Percentiles rank a stretch among this genome's conserved stretches.
phyloP scores from a whole-genome alignment of 1,284 basidiomycete genomes.

The Rhizoctonia solani region DNA sequence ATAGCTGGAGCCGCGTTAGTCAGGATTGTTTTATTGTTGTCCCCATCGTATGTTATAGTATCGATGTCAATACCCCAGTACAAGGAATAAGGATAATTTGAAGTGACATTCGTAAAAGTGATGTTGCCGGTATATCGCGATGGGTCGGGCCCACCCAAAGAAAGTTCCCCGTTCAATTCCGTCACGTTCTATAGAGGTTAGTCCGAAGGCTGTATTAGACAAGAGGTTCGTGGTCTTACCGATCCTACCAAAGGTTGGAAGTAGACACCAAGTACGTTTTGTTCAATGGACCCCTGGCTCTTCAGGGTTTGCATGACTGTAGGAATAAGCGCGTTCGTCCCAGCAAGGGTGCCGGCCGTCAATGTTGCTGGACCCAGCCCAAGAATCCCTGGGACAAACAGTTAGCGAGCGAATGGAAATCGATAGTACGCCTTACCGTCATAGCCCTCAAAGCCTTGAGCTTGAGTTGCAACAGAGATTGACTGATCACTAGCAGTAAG shows the following conservation, averaged over 20 bases:
- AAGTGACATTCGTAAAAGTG: slow-evolving; percentile 30
- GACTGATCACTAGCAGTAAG: slow-evolving; percentile 14
- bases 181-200: slow-evolving; percentile 8
- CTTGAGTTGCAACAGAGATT: slow-evolving; percentile 21
- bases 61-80: slow-evolving; percentile 34
- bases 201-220: slow-evolving; percentile 19
- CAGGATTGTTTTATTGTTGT: not conserved
- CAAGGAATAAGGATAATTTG: slow-evolving; percentile 21
- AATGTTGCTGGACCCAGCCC: slow-evolving; percentile 33
- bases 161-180: slow-evolving; percentile 36
- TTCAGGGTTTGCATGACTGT: slow-evolving; percentile 32
- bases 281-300: not conserved
- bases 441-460: slow-evolving; percentile 17
- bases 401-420: not conserved
- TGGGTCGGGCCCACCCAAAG: slow-evolving; percentile 35
- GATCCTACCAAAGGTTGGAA: too few relatives aligned
- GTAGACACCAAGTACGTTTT: slow-evolving; percentile 37
- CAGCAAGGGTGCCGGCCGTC: slow-evolving; percentile 32
- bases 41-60: slow-evolving; percentile 7
- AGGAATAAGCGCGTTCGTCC: slow-evolving; percentile 23
- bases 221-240: too few relatives aligned
- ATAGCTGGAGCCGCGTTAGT: slow-evolving; percentile 1
- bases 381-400: slow-evolving; percentile 29
- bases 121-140: slow-evolving; percentile 32
- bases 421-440: not conserved